Base-by-base conservation (phyloP, 441 rosid genomes). In the Gossypium lobatum region DNA sequence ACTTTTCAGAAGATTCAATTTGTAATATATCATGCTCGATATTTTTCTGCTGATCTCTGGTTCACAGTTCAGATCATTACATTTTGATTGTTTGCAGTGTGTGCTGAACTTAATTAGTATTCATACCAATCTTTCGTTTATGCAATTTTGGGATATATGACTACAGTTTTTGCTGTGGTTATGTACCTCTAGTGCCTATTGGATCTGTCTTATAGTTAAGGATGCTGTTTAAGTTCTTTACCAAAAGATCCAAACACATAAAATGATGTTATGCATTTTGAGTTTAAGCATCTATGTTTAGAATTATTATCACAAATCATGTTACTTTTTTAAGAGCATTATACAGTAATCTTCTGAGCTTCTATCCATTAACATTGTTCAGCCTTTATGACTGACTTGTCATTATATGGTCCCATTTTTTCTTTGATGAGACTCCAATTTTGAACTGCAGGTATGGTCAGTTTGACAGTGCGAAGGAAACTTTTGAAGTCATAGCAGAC, bases 401-500 rank as follows among this genome's bases (percentile, higher is more conserved):
- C 54, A 14, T 73, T 65, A 54, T 48, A 46, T 7, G 48, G 59
- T 60, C 61, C 21, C 37, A 26, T 17, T 55, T 67, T 76, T 65
- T 18, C 48, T 25, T 70, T 48, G 46, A 34, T 45, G 39, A 77
- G 72, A 76, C 76, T 69, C 34, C 59, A 73, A 61, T 54, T 77
- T 80, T 79, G 64, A 75, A 77, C 65, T 88, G 88, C 85, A 93
- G 99, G 83, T 92, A 89, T 79, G 99, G 98, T 73, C 98, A 93
- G 82, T 93, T 93, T 78, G 98, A 96, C 78, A 82, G 86, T 62
- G 98, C 97, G 6, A 96, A 96, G 85, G 99, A 96, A 86, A 96
- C 98, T 63, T 96, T 93, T 83, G 98, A 96, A 87, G 98, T 89
- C 72, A 96, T 96, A 77, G 89, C 89, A 25, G 99, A 96, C 89